phyloP scores from a whole-genome alignment of 2,329 filamentous ascomycete genomes.

The Fusarium circinatum region DNA sequence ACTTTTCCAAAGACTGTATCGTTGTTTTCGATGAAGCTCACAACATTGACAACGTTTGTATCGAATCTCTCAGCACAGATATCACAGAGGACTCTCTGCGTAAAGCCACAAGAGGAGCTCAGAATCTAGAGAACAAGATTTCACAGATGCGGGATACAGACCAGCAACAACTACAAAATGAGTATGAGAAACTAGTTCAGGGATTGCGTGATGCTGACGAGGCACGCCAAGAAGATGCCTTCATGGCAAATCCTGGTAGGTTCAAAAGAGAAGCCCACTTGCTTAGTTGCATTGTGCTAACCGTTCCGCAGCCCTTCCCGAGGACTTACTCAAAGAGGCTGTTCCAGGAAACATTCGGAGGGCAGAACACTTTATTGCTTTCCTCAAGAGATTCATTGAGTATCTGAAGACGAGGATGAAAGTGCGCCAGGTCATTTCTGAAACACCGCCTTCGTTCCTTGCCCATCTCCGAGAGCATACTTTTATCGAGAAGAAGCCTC shows the following conservation, averaged over 20 bases:
- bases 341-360: slow-evolving; percentile 95
- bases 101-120: slow-evolving; percentile 89
- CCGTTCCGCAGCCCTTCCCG: slow-evolving; percentile 72
- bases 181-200: slow-evolving; percentile 95
- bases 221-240: slow-evolving; percentile 90
- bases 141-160: slow-evolving; percentile 96
- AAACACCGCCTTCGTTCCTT: slow-evolving; percentile 94
- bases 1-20: slow-evolving; percentile 97
- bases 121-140: slow-evolving; percentile 91
- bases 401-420: slow-evolving; percentile 99
- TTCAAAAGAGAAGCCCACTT: background rate
- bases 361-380: slow-evolving; percentile 95
- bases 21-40: slow-evolving; percentile 99
- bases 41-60: slow-evolving; percentile 99
- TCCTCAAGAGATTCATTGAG: slow-evolving; percentile 96
- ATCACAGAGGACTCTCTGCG: slow-evolving; percentile 94
- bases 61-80: slow-evolving; percentile 96
- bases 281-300: background rate
- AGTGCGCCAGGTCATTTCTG: slow-evolving; percentile 95
- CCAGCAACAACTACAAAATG: slow-evolving; percentile 90
- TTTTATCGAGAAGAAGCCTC: slow-evolving; percentile 95
- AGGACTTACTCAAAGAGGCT: slow-evolving; percentile 93
- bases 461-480: slow-evolving; percentile 94
- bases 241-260: slow-evolving; percentile 89
- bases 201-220: slow-evolving; percentile 89